Conservation (phyloP, 768 basidiomycete genomes). For the Amanita subjunquillea region DNA sequence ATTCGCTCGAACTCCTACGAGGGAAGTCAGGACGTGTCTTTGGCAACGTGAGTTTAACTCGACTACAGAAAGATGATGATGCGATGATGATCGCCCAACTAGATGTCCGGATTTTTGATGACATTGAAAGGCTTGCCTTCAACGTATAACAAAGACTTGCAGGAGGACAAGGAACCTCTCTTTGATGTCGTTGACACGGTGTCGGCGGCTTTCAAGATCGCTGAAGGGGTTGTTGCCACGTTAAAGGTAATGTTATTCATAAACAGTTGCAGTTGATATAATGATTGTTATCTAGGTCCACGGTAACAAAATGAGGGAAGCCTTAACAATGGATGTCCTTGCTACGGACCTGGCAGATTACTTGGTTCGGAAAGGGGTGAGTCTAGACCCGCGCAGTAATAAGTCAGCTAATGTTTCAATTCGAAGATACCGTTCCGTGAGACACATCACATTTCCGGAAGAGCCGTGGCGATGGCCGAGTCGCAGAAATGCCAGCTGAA, state of each 20-base stretch:
- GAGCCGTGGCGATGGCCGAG: constrained; percentile 93
- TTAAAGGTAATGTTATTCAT: constrained; percentile 45
- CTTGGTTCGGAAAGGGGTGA: constrained; percentile 94
- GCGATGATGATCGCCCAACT: constrained; percentile 1
- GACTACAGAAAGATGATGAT: not conserved
- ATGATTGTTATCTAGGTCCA: constrained; percentile 48
- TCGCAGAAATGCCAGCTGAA: constrained; percentile 70
- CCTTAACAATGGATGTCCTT: constrained; percentile 94
- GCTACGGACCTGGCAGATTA: constrained; percentile 99
- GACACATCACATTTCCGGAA: constrained; percentile 96
- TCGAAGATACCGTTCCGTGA: constrained; percentile 92
- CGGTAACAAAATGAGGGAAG: constrained; percentile 79
- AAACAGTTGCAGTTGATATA: not conserved
- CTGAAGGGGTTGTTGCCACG: constrained; percentile 90
- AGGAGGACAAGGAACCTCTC: constrained; percentile 96
- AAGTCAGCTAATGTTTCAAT: not conserved
- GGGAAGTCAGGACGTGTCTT: constrained; percentile 94
- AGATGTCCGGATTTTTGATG: constrained; percentile 98
- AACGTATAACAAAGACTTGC: constrained; percentile 98
- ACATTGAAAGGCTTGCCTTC: constrained; percentile 95
- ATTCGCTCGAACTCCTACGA: constrained; percentile 89
- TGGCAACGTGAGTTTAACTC: constrained; percentile 57
- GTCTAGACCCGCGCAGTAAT: constrained; percentile 18
- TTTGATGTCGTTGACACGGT: constrained; percentile 91
- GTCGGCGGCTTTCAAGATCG: constrained; percentile 80